Conservation (phyloP, 495 filamentous ascomycete genomes). For the Lophium mytilinum region DNA sequence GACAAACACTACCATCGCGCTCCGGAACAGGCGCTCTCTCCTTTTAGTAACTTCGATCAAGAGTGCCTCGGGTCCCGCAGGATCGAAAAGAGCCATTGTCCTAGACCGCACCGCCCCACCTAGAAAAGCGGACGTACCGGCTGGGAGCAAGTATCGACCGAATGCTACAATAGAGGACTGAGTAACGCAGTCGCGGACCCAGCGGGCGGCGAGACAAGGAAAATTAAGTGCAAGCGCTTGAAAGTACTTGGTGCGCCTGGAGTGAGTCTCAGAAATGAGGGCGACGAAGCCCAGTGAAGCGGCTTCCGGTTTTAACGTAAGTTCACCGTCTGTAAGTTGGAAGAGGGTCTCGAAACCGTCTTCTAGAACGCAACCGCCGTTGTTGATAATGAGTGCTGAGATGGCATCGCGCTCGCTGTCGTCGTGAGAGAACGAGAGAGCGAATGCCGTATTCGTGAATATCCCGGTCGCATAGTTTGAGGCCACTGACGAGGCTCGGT, state of each 20-base stretch:
- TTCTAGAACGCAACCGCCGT: conserved; percentile 66
- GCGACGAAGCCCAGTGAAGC: conserved; percentile 64
- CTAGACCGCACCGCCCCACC: conserved; percentile 72
- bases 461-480: conserved; percentile 28
- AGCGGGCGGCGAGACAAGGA: conserved; percentile 71
- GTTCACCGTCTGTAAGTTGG: conserved; percentile 29
- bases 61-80: conserved; percentile 38
- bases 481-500: conserved; percentile 10
- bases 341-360: conserved; percentile 84
- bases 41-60: conserved; percentile 48
- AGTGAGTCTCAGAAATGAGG: conserved; percentile 79
- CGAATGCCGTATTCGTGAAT: conserved; percentile 74
- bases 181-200: conserved; percentile 67
- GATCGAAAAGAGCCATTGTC: conserved; percentile 50
- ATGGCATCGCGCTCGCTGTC: conserved; percentile 44
- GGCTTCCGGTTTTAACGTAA: conserved; percentile 44
- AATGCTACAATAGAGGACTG: conserved; percentile 58
- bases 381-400: conserved; percentile 41
- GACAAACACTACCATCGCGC: conserved; percentile 65
- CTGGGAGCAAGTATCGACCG: conserved; percentile 74
- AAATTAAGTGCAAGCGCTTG: conserved; percentile 87
- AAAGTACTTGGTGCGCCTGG: conserved; percentile 86
- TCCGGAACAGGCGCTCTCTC: conserved; percentile 55
- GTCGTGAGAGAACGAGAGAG: conserved; percentile 56
- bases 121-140: conserved; percentile 71